Evolutionary conservation across 169 alveolate genomes (phyloP).

Genomic region (Amoebophrya sp.): DNA sequence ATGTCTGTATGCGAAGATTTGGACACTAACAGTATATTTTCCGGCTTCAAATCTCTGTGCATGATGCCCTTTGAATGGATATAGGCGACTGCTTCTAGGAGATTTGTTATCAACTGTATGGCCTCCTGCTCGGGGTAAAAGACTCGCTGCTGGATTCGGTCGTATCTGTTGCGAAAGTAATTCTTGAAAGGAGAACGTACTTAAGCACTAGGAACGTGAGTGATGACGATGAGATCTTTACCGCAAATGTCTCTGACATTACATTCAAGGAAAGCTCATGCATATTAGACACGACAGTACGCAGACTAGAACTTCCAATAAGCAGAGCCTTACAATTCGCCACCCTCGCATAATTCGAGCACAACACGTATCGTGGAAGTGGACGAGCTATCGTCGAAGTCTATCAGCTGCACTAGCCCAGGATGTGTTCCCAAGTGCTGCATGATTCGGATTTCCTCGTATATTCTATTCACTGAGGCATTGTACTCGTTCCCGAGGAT

Average conservation of each 20-base stretch:
- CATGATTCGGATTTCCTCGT: neutral
- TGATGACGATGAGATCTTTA: no score
- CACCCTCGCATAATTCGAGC: neutral
- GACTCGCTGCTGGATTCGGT: neutral
- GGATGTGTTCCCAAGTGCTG: neutral
- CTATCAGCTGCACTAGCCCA: neutral
- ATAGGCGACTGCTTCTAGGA: conserved; percentile 29
- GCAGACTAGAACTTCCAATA: no score
- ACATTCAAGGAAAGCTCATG: no score
- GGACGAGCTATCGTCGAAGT: neutral
- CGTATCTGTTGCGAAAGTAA: no score
- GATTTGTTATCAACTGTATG: neutral
- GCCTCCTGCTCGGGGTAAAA: conserved; percentile 37
- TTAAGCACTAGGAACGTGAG: no score
- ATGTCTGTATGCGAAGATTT: conserved; percentile 43
- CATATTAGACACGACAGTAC: no score
- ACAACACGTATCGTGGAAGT: neutral
- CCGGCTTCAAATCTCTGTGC: conserved; percentile 42
- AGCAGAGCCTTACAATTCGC: no score
- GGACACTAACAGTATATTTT: conserved; percentile 29
- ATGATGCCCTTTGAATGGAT: conserved; percentile 36
- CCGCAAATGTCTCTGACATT: no score
- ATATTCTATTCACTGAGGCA: neutral
- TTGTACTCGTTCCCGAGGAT: neutral
- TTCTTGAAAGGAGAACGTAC: no score